A percentile compares a stretch with the other conserved stretches of the same genome.
phyloP scores from a whole-genome alignment of 352 stramenopile genomes.

The Phytophthora pluvialis region DNA sequence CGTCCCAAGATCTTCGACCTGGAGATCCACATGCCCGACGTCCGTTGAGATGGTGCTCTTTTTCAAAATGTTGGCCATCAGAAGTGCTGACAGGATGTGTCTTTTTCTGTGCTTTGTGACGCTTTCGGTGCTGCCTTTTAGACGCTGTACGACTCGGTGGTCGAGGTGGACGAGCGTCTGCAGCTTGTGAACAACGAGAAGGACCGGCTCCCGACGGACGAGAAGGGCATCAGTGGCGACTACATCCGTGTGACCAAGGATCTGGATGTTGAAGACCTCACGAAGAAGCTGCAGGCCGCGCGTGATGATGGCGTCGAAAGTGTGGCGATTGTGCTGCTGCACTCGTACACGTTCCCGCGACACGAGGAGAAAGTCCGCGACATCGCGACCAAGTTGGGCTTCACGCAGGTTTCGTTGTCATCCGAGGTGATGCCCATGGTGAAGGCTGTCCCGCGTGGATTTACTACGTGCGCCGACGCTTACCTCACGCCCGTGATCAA shows the following conservation, averaged over 20 bases:
- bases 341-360: slow-evolving; percentile 96
- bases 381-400: slow-evolving; percentile 93
- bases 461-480: slow-evolving; percentile 97
- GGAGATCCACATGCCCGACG: slow-evolving; percentile 92
- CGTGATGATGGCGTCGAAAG: slow-evolving; percentile 90
- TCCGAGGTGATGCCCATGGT: slow-evolving; percentile 98
- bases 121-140: slow-evolving; percentile 26
- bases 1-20: slow-evolving; percentile 97
- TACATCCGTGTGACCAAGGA: slow-evolving; percentile 86
- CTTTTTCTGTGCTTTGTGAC: slow-evolving; percentile 6
- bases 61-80: not conserved
- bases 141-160: slow-evolving; percentile 96
- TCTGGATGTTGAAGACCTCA: slow-evolving; percentile 83
- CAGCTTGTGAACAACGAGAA: slow-evolving; percentile 88
- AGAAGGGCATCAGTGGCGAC: slow-evolving; percentile 90
- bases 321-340: slow-evolving; percentile 95
- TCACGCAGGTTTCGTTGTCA: slow-evolving; percentile 93
- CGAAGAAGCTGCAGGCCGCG: slow-evolving; percentile 82
- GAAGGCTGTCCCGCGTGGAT: slow-evolving; percentile 96
- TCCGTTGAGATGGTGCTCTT: slow-evolving; percentile 31
- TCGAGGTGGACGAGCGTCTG: slow-evolving; percentile 98
- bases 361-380: slow-evolving; percentile 93
- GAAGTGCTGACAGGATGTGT: slow-evolving; percentile 1
- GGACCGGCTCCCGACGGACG: slow-evolving; percentile 56
- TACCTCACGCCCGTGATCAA: slow-evolving; percentile 99